Evolutionary conservation across 257 asterid genomes (phyloP).

Genomic region (Solanum medicagineum): DNA sequence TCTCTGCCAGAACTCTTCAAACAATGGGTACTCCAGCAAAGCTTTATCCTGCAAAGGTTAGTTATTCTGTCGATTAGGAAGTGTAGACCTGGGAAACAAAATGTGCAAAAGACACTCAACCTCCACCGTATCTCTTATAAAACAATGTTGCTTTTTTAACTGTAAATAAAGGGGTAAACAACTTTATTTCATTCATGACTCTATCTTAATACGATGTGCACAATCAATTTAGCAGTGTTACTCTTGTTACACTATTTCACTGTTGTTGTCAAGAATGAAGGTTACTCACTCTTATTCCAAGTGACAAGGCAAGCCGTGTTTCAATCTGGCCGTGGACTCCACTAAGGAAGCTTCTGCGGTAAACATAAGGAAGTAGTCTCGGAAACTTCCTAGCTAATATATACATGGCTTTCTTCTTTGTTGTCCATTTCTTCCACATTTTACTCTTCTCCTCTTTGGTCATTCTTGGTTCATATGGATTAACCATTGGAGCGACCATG

Average conservation of each 20-base stretch:
- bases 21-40: conserved; percentile 35
- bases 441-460: conserved; percentile 58
- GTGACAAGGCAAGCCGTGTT: conserved; percentile 51
- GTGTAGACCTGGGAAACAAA: not conserved
- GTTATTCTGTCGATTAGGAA: conserved; percentile 8
- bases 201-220: not conserved
- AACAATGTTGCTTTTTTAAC: not conserved
- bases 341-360: conserved; percentile 66
- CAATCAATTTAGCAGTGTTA: not conserved
- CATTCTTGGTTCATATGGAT: conserved; percentile 81
- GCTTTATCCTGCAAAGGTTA: conserved; percentile 55
- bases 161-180: not conserved
- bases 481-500: conserved; percentile 86
- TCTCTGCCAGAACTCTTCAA: conserved; percentile 72
- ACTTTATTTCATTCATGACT: not conserved
- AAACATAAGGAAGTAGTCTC: conserved; percentile 52
- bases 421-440: conserved; percentile 74
- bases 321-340: conserved; percentile 68
- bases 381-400: conserved; percentile 64
- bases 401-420: conserved; percentile 53
- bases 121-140: not conserved
- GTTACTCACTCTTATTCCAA: conserved; percentile 51
- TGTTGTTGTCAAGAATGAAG: not conserved
- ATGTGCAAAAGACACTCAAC: not conserved
- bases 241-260: not conserved